Conservation (phyloP, 2,329 filamentous ascomycete genomes). For the Knoxdaviesia capensis region DNA sequence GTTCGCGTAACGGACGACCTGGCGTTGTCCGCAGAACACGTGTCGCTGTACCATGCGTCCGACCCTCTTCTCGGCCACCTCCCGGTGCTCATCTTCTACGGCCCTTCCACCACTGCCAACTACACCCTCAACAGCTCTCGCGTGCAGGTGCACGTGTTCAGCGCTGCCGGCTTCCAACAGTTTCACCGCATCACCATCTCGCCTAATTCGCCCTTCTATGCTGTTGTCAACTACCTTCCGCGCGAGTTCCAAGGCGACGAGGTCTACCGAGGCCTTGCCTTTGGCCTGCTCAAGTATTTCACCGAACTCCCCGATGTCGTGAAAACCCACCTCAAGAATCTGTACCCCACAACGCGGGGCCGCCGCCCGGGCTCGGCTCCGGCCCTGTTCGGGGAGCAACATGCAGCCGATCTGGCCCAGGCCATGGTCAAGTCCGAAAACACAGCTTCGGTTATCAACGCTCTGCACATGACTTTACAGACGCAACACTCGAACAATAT, state of each 20-base stretch:
- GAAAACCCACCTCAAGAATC: constrained; percentile 47
- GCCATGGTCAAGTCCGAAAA: constrained; percentile 70
- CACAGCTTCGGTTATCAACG: constrained; percentile 47
- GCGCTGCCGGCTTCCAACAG: constrained; percentile 70
- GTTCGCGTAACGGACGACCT: constrained; percentile 64
- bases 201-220: constrained; percentile 78
- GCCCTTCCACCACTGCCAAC: constrained; percentile 74
- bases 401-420: constrained; percentile 78
- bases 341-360: constrained; percentile 30
- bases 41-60: constrained; percentile 75
- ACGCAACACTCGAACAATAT: constrained; percentile 69
- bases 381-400: constrained; percentile 68
- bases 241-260: constrained; percentile 93
- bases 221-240: constrained; percentile 73
- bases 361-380: constrained; percentile 43
- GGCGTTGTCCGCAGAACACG: constrained; percentile 58
- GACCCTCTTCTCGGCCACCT: constrained; percentile 68
- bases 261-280: constrained; percentile 73
- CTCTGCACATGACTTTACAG: constrained; percentile 56
- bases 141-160: constrained; percentile 86
- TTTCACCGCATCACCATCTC: constrained; percentile 86
- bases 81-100: constrained; percentile 78
- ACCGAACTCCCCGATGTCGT: constrained; percentile 61
- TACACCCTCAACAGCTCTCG: constrained; percentile 75
- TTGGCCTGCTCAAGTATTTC: constrained; percentile 89